phyloP scores from a whole-genome alignment of 768 basidiomycete genomes.

The Auriscalpium orientale region DNA sequence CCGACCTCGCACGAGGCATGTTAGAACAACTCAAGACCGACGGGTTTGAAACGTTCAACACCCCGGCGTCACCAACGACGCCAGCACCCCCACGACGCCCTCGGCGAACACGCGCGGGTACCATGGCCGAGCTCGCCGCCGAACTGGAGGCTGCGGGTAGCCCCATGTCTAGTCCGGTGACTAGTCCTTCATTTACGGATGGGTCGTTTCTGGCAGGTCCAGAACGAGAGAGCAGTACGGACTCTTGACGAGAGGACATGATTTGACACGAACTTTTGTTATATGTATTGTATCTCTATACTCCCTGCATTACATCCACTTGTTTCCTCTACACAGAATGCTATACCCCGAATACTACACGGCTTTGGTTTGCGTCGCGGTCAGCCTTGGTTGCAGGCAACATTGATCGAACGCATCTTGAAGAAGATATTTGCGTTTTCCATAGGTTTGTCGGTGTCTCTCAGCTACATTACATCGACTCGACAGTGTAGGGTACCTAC shows the following conservation, averaged over 20 bases:
- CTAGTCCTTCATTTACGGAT: background rate
- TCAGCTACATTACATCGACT: too few species aligned
- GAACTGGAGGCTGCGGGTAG: constrained; percentile 13
- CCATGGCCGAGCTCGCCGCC: constrained; percentile 9
- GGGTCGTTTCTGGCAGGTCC: background rate
- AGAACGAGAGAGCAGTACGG: constrained; percentile 2
- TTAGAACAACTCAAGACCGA: constrained; percentile 64
- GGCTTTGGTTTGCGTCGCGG: too few species aligned
- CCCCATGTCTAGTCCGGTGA: constrained; percentile 1
- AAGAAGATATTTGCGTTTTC: too few species aligned
- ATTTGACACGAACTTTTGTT: background rate
- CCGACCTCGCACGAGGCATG: constrained; percentile 66
- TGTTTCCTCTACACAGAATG: background rate
- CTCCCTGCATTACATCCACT: background rate
- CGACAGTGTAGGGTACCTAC: too few species aligned
- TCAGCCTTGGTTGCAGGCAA: too few species aligned
- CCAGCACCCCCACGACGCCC: constrained; percentile 12
- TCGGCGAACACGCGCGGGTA: constrained; percentile 13
- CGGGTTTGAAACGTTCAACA: constrained; percentile 40
- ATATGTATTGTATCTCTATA: constrained; percentile 7
- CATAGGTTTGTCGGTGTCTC: too few species aligned
- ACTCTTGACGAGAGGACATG: constrained; percentile 10
- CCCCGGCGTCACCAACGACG: constrained; percentile 16
- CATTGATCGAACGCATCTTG: too few species aligned
- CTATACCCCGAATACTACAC: too few species aligned